phyloP scores from a whole-genome alignment of 306 rosid species.

The Dalbergia cochinchinensis region DNA sequence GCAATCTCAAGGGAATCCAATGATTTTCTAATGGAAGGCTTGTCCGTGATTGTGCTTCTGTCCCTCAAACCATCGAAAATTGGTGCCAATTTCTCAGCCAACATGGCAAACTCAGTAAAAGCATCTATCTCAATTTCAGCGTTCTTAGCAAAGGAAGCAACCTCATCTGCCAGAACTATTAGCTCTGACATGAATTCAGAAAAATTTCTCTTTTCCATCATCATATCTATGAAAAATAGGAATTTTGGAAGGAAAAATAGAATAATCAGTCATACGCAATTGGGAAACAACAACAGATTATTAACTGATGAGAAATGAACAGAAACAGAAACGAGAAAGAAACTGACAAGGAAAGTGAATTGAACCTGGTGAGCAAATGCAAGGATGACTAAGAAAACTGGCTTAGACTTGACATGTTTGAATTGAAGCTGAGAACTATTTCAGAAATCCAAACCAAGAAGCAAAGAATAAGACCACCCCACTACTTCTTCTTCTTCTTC shows the following conservation, averaged over 20 bases:
- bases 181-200: conserved; percentile 53
- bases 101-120: conserved; percentile 57
- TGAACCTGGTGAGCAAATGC: conserved; percentile 40
- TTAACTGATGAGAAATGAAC: neutral
- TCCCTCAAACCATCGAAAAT: conserved; percentile 64
- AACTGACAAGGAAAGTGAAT: conserved; percentile 11
- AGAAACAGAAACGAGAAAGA: conserved; percentile 8
- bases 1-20: conserved; percentile 69
- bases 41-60: conserved; percentile 51
- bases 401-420: neutral
- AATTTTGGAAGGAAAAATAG: neutral
- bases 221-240: conserved; percentile 10
- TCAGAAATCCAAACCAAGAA: conserved; percentile 21
- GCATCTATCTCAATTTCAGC: conserved; percentile 49
- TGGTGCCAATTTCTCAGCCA: conserved; percentile 58
- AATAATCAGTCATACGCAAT: neutral
- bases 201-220: conserved; percentile 48
- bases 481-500: neutral
- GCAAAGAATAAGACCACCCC: conserved; percentile 43
- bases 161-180: conserved; percentile 53
- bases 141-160: conserved; percentile 57
- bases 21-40: conserved; percentile 60
- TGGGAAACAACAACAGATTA: conserved; percentile 9
- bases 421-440: conserved; percentile 18
- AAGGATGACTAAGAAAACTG: conserved; percentile 33